Base-by-base conservation (phyloP, 1,139 yeast genomes). In the Diutina ranongensis region DNA sequence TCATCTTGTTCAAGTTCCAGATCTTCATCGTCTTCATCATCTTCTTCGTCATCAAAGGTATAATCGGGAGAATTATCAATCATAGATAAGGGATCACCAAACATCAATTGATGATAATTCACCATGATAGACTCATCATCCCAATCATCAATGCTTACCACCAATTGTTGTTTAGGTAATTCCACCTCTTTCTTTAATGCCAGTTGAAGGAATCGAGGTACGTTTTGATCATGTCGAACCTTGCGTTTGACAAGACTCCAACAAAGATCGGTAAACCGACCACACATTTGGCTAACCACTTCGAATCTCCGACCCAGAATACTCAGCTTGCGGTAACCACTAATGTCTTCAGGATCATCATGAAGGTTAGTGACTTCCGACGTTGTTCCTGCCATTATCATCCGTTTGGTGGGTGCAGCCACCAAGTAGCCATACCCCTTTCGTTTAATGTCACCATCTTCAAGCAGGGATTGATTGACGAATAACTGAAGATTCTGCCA, bases 61-160 rank as follows among this genome's bases (percentile, higher is more conserved):
- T 64, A 75, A 51, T 75, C 78, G 1, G 52, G 64, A 0, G 81
- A 76, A 25, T 59, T 56, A 52, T 78, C 84, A 8, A 60, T 54
- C 13, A 75, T 80, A 1, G 74, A 62, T 20, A 75, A 52, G 8
- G 63, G 59, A 1, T 52, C 55, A 3, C 63, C 64, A 27, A 56
- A 56, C 4, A 64, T 50, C 3, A 63, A 45, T n/a, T 55, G 51
- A 4, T 54, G 57, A 46, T 65, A 67, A 9, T 57, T 49, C 2
- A 46, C 45, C 1, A 50, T 49, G 12, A 64, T 27, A 35, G 57
- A 57, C 1, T 63, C 64, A 2, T 56, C 61, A 12, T 62, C 53
- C 10, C 58, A 49, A 16, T 54, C 54, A 44, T 64, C 63, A 13
- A 59, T 47, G 44, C 54, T 54, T 18, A 57, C 47, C n/a, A 50